These are phyloP conservation scores for Hymenochaete sp. DNA, from an alignment of 1,284 basidiomycete species.

Conservation along the genomic window DNA sequence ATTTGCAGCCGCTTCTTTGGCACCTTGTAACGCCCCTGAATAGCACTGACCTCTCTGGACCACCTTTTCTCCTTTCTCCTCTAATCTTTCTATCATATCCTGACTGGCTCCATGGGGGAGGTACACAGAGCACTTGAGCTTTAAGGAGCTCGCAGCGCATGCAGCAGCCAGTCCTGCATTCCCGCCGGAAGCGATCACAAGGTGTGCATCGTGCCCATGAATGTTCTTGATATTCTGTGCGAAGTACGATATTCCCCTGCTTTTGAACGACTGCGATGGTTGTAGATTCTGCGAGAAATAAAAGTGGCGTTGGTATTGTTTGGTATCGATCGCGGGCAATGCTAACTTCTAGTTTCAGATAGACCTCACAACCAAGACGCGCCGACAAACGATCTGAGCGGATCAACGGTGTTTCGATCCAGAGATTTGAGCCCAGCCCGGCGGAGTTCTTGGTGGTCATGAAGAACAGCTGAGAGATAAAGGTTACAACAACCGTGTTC, in stretches of 20 bases:
- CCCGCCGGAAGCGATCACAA: slow-evolving; percentile 62
- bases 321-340: slow-evolving; percentile 1
- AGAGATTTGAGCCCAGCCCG: slow-evolving; percentile 33
- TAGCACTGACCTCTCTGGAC: slow-evolving; percentile 48
- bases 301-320: not conserved
- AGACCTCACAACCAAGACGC: slow-evolving; percentile 41
- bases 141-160: slow-evolving; percentile 45
- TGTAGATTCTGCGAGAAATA: slow-evolving; percentile 48
- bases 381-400: slow-evolving; percentile 48
- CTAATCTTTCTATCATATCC: slow-evolving; percentile 41
- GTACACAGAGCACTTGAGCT: slow-evolving; percentile 55
- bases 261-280: slow-evolving; percentile 68
- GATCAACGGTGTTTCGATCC: slow-evolving; percentile 55
- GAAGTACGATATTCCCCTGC: slow-evolving; percentile 58
- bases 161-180: slow-evolving; percentile 68
- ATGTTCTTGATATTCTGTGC: slow-evolving; percentile 40
- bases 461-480: too few relatives aligned
- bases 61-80: slow-evolving; percentile 45
- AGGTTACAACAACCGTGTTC: too few relatives aligned
- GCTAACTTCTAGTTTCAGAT: slow-evolving; percentile 60
- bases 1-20: slow-evolving; percentile 33
- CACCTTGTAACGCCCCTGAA: slow-evolving; percentile 43
- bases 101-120: slow-evolving; percentile 45
- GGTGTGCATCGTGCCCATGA: slow-evolving; percentile 45
- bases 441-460: too few relatives aligned